Conservation (phyloP, 2,329 filamentous ascomycete genomes). For the Cercospora beticola region DNA sequence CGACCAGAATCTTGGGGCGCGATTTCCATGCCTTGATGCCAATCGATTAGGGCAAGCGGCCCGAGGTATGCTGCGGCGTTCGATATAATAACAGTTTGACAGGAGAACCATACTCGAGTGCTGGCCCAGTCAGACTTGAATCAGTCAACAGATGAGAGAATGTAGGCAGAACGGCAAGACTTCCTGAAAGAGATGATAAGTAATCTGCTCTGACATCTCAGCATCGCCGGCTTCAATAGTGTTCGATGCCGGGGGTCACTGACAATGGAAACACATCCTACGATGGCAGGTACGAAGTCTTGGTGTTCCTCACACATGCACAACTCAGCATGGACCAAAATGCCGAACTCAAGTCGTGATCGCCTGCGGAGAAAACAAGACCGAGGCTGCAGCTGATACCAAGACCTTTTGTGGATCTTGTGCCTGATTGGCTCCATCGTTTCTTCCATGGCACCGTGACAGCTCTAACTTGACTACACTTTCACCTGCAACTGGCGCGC, state of each 20-base stretch:
- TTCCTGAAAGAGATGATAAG: background rate
- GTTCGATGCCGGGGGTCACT: background rate
- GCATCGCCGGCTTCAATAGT: background rate
- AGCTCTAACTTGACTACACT: conserved; percentile 13
- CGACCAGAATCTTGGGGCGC: background rate
- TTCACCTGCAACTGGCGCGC: background rate
- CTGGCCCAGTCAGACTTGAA: background rate
- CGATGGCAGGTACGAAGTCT: background rate
- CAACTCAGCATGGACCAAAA: background rate
- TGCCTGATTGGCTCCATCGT: conserved; percentile 12
- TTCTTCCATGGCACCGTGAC: conserved; percentile 2
- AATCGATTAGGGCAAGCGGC: background rate
- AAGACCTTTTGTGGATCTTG: background rate
- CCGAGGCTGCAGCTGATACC: background rate
- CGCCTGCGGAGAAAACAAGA: background rate
- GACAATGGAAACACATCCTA: background rate
- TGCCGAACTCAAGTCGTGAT: background rate
- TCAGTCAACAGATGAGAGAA: background rate
- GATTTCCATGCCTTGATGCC: background rate
- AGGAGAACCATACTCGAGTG: background rate
- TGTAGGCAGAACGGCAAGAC: background rate
- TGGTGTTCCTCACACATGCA: background rate
- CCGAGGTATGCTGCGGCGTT: background rate
- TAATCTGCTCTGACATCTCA: background rate
- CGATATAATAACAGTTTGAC: background rate